Percentiles rank a stretch among this genome's conserved stretches.
Conservation (phyloP, 2,329 filamentous ascomycete species). For the Alternaria gansuensis region DNA sequence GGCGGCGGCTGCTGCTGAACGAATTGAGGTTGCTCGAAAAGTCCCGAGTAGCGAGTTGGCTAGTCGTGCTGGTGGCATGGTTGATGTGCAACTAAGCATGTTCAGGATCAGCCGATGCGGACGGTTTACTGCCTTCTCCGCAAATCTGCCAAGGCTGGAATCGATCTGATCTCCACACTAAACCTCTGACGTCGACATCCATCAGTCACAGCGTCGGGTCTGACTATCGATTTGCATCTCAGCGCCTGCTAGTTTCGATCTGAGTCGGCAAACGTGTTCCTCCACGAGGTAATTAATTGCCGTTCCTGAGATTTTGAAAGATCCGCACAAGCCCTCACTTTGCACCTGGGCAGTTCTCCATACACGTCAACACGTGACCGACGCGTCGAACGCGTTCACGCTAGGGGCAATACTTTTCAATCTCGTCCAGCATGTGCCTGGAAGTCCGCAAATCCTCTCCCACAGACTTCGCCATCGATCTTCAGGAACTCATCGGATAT, state of each 20-base stretch:
- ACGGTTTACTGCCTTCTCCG: constrained; percentile 25
- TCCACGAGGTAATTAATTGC: background rate
- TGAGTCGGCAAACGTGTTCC: background rate
- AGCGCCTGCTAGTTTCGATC: constrained; percentile 1
- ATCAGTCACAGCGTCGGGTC: constrained; percentile 3
- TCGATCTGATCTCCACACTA: constrained; percentile 25
- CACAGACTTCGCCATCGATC: constrained; percentile 11
- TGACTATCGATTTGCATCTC: constrained; percentile 2
- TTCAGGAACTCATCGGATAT: constrained; percentile 19
- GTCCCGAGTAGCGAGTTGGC: constrained; percentile 36
- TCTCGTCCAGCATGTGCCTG: background rate
- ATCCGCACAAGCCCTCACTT: background rate
- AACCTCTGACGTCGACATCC: constrained; percentile 8
- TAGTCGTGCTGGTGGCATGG: constrained; percentile 45
- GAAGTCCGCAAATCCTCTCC: background rate
- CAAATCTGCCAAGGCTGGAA: constrained; percentile 34
- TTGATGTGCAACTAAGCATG: constrained; percentile 22
- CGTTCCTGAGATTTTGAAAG: background rate
- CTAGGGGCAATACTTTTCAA: constrained; percentile 26
- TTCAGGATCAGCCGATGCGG: constrained; percentile 27
- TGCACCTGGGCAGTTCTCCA: background rate
- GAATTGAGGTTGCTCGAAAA: constrained; percentile 35
- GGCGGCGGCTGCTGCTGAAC: constrained; percentile 23
- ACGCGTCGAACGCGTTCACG: constrained; percentile 25
- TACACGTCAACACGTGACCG: constrained; percentile 27